Conservation (phyloP, 208 protist genomes). For the Angomonas deanei region DNA sequence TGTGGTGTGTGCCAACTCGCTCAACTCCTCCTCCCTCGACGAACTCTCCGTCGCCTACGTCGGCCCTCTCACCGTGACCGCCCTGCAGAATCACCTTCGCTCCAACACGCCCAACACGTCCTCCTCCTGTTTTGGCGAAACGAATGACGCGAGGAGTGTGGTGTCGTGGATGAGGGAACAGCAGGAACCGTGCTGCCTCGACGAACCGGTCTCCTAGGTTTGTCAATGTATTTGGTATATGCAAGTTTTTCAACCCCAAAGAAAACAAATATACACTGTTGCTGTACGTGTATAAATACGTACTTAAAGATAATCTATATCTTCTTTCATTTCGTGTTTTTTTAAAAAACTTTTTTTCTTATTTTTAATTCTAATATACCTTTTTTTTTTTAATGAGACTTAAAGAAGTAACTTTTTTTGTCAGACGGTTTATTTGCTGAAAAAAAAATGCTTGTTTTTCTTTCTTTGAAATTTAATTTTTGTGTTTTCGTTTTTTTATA, state of each 20-base stretch:
- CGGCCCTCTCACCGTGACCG: neutral
- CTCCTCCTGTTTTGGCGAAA: neutral
- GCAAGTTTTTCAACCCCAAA: neutral
- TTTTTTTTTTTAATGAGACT: constrained; percentile 5
- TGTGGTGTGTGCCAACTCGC: neutral
- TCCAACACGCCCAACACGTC: neutral
- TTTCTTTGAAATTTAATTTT: too few relatives aligned
- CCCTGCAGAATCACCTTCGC: neutral
- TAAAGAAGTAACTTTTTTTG: constrained; percentile 4
- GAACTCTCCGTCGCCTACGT: neutral
- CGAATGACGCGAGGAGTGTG: too few relatives aligned
- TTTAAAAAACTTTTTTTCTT: constrained; percentile 8
- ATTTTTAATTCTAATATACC: neutral
- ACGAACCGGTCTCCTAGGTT: too few relatives aligned
- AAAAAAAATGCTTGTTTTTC: constrained; percentile 8
- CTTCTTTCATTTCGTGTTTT: neutral
- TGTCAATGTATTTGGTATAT: too few relatives aligned
- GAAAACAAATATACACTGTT: too few relatives aligned
- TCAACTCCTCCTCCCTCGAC: neutral
- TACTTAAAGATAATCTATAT: neutral
- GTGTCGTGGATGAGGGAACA: too few relatives aligned
- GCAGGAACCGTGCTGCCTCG: too few relatives aligned
- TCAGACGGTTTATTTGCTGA: too few relatives aligned
- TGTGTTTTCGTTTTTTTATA: too few relatives aligned
- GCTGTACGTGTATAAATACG: neutral